Evolutionary conservation across 139 green algal species (phyloP).

Genomic region (Tetraselmis chui): DNA sequence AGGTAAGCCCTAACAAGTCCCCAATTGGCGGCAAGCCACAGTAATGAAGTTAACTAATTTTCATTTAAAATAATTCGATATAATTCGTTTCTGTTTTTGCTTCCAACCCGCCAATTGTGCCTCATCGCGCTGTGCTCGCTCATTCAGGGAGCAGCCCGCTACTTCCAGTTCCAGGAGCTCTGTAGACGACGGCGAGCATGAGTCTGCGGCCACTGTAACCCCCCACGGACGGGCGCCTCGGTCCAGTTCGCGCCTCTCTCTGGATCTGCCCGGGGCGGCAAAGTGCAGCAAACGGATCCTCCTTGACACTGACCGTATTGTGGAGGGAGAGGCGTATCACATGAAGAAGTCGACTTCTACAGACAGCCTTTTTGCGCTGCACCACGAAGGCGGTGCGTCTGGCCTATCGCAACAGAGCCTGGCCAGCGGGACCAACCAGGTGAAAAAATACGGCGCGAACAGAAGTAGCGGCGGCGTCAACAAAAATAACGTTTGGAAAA

Average conservation of each 20-base stretch:
- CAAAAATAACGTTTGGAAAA: not conserved
- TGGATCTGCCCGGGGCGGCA: not conserved
- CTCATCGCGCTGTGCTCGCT: not conserved
- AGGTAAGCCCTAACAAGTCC: too few species aligned
- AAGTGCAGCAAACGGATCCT: not conserved
- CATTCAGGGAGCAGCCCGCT: not conserved
- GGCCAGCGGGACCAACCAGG: not conserved
- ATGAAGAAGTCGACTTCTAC: not conserved
- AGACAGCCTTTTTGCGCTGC: not conserved
- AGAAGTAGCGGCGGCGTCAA: not conserved
- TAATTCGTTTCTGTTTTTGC: not conserved
- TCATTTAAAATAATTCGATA: not conserved
- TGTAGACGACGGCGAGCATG: not conserved
- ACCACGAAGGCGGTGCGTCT: not conserved
- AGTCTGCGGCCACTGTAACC: too few species aligned
- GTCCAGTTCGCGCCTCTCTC: not conserved
- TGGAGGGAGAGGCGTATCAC: not conserved
- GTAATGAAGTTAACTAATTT: too few species aligned
- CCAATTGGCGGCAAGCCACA: too few species aligned
- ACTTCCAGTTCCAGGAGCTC: not conserved
- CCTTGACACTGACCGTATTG: not conserved
- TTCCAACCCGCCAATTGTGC: not conserved
- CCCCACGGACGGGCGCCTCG: too few species aligned
- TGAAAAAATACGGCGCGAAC: not conserved
- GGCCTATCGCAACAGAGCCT: not conserved